Conservation (phyloP, 768 basidiomycete species). For the Podaxis rugospora region DNA sequence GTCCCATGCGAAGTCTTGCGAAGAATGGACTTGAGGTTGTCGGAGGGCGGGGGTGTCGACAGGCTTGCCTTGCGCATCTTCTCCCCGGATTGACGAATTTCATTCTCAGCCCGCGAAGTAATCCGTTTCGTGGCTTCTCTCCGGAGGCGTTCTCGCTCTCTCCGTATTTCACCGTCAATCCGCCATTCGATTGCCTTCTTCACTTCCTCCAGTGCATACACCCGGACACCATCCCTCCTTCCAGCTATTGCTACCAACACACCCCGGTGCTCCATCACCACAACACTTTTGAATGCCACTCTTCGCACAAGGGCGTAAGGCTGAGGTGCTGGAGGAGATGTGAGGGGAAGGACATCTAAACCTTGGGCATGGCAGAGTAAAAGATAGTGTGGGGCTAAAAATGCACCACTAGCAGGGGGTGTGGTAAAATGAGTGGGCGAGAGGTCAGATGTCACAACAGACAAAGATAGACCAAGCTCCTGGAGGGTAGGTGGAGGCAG, state of each 20-base stretch:
- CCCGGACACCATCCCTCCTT: slow-evolving; percentile 79
- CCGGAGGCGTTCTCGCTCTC: slow-evolving; percentile 70
- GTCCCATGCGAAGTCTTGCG: slow-evolving; percentile 37
- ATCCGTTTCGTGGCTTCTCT: slow-evolving; percentile 62
- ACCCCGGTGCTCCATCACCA: slow-evolving; percentile 89
- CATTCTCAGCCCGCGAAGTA: slow-evolving; percentile 25
- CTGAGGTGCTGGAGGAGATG: slow-evolving; percentile 67
- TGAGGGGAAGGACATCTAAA: slow-evolving; percentile 77
- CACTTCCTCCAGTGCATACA: slow-evolving; percentile 85
- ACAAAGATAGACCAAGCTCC: slow-evolving; percentile 73
- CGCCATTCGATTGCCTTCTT: slow-evolving; percentile 87
- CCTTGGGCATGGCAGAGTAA: slow-evolving; percentile 85
- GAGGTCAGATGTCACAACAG: slow-evolving; percentile 61
- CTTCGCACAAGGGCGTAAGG: slow-evolving; percentile 82
- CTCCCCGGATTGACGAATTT: slow-evolving; percentile 38
- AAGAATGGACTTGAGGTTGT: slow-evolving; percentile 24
- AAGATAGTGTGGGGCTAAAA: slow-evolving; percentile 76
- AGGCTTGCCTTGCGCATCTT: slow-evolving; percentile 45
- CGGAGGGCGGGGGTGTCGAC: slow-evolving; percentile 41
- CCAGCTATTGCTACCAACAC: slow-evolving; percentile 90
- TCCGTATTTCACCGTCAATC: slow-evolving; percentile 71
- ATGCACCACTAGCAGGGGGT: slow-evolving; percentile 74
- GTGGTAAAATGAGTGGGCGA: slow-evolving; percentile 75
- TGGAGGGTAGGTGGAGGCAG: slow-evolving; percentile 66
- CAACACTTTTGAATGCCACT: slow-evolving; percentile 81